Conservation (phyloP, 2,329 filamentous ascomycete genomes). For the Blumeria hordei region DNA sequence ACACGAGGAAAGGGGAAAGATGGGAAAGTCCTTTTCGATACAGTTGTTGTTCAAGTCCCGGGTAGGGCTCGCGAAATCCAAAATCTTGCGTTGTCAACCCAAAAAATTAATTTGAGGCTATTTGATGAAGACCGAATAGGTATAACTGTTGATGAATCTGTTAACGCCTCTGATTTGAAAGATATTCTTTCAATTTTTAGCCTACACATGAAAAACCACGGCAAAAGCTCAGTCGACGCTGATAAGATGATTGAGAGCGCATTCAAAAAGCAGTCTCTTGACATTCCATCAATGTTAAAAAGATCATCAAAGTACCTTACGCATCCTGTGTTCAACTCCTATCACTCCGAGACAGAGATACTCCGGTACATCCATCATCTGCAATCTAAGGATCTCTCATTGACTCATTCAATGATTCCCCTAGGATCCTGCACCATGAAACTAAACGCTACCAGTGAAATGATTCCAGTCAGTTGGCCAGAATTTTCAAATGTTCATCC, state of each 20-base stretch:
- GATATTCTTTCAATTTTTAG: constrained; percentile 32
- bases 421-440: constrained; percentile 98
- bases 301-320: constrained; percentile 57
- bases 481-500: constrained; percentile 64
- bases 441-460: constrained; percentile 80
- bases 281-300: constrained; percentile 33
- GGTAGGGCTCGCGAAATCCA: constrained; percentile 26
- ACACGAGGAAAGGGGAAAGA: constrained; percentile 30
- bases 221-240: neutral
- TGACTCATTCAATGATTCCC: constrained; percentile 94
- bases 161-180: constrained; percentile 28
- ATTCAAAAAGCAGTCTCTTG: constrained; percentile 7
- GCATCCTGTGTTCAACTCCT: constrained; percentile 81
- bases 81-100: constrained; percentile 23
- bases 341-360: constrained; percentile 88
- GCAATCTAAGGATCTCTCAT: constrained; percentile 78
- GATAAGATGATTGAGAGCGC: neutral
- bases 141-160: constrained; percentile 60
- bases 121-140: constrained; percentile 36
- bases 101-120: constrained; percentile 36
- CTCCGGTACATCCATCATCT: constrained; percentile 83
- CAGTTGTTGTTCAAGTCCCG: constrained; percentile 39
- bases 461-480: constrained; percentile 61
- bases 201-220: neutral
- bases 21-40: constrained; percentile 49